Evolutionary conservation across 306 rosid species (phyloP).

Genomic region (Acacia confusa): DNA sequence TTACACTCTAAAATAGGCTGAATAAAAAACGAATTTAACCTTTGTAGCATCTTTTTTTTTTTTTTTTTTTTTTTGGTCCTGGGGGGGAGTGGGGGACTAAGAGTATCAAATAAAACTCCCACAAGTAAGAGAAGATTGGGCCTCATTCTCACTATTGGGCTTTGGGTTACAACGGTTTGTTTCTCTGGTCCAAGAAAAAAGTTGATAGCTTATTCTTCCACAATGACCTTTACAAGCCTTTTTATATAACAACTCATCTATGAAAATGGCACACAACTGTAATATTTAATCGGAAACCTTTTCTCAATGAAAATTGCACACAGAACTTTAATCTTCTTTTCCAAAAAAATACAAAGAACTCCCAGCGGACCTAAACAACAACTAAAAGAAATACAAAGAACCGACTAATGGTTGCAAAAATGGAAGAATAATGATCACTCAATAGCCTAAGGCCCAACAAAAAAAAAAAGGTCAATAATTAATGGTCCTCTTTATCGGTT

Average conservation of each 20-base stretch:
- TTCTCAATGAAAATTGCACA: neutral
- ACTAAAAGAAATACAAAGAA: neutral
- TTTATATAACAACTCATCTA: neutral
- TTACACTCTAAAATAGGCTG: slow-evolving; percentile 22
- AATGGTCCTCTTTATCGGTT: neutral
- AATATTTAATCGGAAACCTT: neutral
- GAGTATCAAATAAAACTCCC: neutral
- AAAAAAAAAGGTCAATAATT: neutral
- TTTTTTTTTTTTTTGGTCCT: too few relatives aligned
- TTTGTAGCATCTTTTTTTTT: neutral
- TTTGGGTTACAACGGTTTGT: neutral
- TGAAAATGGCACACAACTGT: neutral
- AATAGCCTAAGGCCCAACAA: neutral
- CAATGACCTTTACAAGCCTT: neutral
- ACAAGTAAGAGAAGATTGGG: neutral
- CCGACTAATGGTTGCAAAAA: neutral
- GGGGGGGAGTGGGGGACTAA: neutral
- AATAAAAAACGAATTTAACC: neutral
- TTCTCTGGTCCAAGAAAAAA: neutral
- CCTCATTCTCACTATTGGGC: neutral
- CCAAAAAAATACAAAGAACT: neutral
- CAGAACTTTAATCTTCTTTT: neutral
- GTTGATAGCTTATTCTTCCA: too few relatives aligned
- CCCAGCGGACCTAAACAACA: neutral
- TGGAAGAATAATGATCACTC: neutral